These are phyloP conservation scores for Penicillium sp. DNA, from an alignment of 2,329 filamentous ascomycete genomes.

Conservation along the genomic window DNA sequence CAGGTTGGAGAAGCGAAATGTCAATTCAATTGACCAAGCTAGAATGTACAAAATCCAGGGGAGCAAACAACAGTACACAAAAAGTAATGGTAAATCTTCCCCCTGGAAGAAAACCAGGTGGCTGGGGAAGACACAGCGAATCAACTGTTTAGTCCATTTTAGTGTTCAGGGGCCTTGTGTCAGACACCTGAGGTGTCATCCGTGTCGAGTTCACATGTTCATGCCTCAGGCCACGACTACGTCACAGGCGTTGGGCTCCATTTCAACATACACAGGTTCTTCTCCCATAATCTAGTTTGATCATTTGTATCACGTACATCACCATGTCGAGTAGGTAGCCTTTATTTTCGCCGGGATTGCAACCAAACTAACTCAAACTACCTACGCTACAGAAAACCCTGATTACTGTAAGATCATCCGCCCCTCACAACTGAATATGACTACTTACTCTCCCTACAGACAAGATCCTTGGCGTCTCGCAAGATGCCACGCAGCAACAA, in stretches of 20 bases:
- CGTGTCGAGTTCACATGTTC: background rate
- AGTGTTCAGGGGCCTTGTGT: background rate
- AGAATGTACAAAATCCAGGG: background rate
- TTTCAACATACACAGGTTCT: background rate
- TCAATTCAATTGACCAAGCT: background rate
- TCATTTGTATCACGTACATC: constrained; percentile 1
- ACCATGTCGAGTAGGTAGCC: constrained; percentile 28
- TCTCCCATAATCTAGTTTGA: background rate
- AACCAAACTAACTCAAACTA: background rate
- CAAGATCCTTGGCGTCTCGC: constrained; percentile 69
- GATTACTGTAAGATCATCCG: constrained; percentile 42
- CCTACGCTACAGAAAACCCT: constrained; percentile 23
- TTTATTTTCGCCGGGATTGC: background rate
- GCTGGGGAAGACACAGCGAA: background rate
- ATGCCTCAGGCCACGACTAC: constrained; percentile 17
- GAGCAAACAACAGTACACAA: background rate
- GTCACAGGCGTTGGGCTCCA: constrained; percentile 16
- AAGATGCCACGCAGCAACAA: constrained; percentile 75
- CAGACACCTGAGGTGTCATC: background rate
- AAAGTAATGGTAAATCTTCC: background rate
- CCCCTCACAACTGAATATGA: constrained; percentile 1
- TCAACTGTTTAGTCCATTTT: background rate
- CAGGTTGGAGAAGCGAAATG: background rate
- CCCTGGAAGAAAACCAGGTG: background rate
- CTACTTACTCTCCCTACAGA: constrained; percentile 50